Percentiles rank a stretch among this genome's conserved stretches.
Conservation (phyloP, 176 grass and related monocot species). For the Chloris gayana region DNA sequence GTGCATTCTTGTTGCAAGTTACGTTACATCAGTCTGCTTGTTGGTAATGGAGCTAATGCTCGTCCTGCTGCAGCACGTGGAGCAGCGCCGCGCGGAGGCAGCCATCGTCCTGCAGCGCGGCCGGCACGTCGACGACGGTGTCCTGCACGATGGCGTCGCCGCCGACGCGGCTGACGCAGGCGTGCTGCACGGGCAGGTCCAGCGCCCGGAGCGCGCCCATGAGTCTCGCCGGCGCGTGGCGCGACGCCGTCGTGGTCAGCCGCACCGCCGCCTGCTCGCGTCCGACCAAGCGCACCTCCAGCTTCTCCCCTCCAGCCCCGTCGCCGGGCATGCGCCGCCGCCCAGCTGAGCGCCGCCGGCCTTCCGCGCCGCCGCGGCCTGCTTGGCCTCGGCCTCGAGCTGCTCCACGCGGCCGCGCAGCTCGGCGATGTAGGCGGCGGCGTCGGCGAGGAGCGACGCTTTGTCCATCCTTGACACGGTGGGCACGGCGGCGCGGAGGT, state of each 20-base stretch:
- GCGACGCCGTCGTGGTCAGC: not conserved
- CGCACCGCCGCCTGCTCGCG: constrained; percentile 25
- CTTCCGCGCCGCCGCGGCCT: not conserved
- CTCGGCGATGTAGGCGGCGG: constrained; percentile 52
- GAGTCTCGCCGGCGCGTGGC: constrained; percentile 43
- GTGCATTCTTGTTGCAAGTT: too few relatives aligned
- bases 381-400: constrained; percentile 33
- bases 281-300: constrained; percentile 40
- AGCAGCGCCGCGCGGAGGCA: constrained; percentile 46
- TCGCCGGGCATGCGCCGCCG: not conserved
- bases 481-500: constrained; percentile 54
- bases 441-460: constrained; percentile 58
- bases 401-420: constrained; percentile 35
- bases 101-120: constrained; percentile 30
- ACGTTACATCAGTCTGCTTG: too few relatives aligned
- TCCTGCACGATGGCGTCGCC: constrained; percentile 46
- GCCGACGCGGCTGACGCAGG: constrained; percentile 40
- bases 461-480: constrained; percentile 70
- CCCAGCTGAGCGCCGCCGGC: not conserved
- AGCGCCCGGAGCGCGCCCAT: constrained; percentile 49
- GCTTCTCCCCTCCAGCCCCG: not conserved
- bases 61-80: constrained; percentile 18
- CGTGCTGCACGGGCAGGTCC: constrained; percentile 42
- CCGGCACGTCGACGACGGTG: constrained; percentile 40
- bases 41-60: not conserved